A percentile compares a stretch with the other conserved stretches of the same genome.
Conservation (phyloP, 2,329 filamentous ascomycete genomes). For the Pseudogymnoascus sp. region DNA sequence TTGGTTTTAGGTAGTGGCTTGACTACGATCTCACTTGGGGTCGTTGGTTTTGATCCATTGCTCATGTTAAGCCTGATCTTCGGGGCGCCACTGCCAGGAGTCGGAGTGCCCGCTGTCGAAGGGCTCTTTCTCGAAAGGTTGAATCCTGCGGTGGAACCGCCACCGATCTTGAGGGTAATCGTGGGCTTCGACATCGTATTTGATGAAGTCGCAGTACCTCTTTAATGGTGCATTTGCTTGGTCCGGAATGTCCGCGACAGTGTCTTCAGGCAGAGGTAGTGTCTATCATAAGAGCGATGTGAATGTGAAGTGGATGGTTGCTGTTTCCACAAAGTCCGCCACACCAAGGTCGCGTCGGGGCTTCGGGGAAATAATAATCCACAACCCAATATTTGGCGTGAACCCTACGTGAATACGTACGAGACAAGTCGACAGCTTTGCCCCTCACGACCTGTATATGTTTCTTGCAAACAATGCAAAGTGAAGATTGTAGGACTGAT, state of each 20-base stretch:
- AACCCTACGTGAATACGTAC: not conserved
- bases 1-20: slow-evolving; percentile 42
- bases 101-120: slow-evolving; percentile 24
- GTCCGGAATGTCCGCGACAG: not conserved
- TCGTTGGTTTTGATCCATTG: slow-evolving; percentile 20
- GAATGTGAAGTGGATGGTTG: not conserved
- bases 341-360: not conserved
- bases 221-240: not conserved
- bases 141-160: not conserved
- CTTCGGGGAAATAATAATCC: not conserved
- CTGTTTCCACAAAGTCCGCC: not conserved
- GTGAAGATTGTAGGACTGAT: not conserved
- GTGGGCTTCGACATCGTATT: slow-evolving; percentile 22
- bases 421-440: not conserved
- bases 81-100: slow-evolving; percentile 22
- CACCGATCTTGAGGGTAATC: slow-evolving; percentile 22
- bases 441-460: not conserved
- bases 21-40: slow-evolving; percentile 16
- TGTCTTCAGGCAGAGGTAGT: not conserved
- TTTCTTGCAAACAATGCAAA: slow-evolving; percentile 6
- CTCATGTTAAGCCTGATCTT: slow-evolving; percentile 25
- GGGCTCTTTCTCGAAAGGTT: slow-evolving; percentile 7
- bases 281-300: not conserved
- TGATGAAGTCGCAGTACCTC: not conserved
- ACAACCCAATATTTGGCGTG: not conserved